Base-by-base conservation (phyloP, 495 filamentous ascomycete species). In the Hypoxylon intermedium region DNA sequence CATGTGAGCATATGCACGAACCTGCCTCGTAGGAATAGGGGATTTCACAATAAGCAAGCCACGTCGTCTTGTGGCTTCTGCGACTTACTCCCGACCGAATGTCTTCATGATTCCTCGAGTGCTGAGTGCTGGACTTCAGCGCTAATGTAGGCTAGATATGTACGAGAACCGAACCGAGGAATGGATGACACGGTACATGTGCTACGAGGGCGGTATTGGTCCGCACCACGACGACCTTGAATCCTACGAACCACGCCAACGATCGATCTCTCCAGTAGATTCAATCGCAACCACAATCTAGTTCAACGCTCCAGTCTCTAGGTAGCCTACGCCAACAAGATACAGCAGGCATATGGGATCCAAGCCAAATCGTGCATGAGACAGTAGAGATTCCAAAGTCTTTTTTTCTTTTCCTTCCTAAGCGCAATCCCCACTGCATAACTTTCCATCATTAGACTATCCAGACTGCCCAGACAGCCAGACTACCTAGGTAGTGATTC, bases 151-250 rank as follows among this genome's bases (percentile, higher is more conserved):
- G 38, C 60, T 64, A 54, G 49, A 34, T 42, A 59, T 50, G 50
- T 65, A 51, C 15, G 38, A 51, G 54, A 59, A 58, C 26, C 43
- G 61, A 55, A 52, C 50, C 55, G 55, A 65, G 49, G 36, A 54
- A 46, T 64, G 11, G 49, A 64, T 60, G 61, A 65, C 51, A 65
- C 61, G 55, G 61, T 65, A 65, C 50, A 44, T 59, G 61, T 56
- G 34, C 60, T 45, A 53, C 44, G 16, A 24, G 50, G 37, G 61
- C 61, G 61, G 50, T 55, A 65, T 60, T 60, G 40, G 52, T 34
- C 61, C 55, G 61, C 55, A 65, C 44, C 38, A 43, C 23, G 26
- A 55, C 30, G 18, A 47, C 13, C 45, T 40, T 51, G 47, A 51
- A 65, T 65, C 61, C 61, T 65, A 38, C 61, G 61, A 60, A 56